phyloP scores from a whole-genome alignment of 176 grass and related monocot species.

The Phoenix dactylifera region DNA sequence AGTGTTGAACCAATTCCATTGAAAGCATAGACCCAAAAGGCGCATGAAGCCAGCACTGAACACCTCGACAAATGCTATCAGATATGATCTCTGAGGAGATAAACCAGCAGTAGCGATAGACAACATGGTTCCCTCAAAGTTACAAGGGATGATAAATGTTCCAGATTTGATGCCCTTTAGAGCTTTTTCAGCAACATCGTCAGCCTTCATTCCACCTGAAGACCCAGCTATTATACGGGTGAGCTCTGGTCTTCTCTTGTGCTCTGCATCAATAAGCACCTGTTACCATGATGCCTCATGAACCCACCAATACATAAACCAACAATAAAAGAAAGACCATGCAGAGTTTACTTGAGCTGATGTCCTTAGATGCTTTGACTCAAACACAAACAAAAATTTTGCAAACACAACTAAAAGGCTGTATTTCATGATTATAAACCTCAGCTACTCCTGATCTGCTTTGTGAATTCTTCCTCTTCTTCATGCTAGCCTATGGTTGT shows the following conservation, averaged over 20 bases:
- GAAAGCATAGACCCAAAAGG: constrained; percentile 49
- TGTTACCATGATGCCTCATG: neutral
- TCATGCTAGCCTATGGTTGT: too few species aligned
- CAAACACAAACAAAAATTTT: too few species aligned
- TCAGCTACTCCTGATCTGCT: too few species aligned
- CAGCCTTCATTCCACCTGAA: constrained; percentile 64
- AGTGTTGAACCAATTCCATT: constrained; percentile 80
- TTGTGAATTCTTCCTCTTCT: too few species aligned
- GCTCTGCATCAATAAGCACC: constrained; percentile 43
- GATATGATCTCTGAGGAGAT: constrained; percentile 63
- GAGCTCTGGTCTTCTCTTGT: constrained; percentile 62
- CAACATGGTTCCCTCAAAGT: constrained; percentile 75
- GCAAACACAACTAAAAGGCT: too few species aligned
- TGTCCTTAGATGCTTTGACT: too few species aligned
- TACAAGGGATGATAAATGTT: constrained; percentile 69
- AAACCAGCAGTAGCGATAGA: constrained; percentile 82
- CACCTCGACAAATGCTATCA: constrained; percentile 55
- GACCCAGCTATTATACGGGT: constrained; percentile 68
- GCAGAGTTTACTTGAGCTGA: too few species aligned
- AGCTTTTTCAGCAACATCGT: constrained; percentile 79
- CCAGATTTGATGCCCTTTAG: constrained; percentile 67
- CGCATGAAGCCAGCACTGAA: constrained; percentile 66
- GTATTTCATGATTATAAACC: too few species aligned
- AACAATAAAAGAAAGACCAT: too few species aligned
- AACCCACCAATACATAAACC: too few species aligned